Evolutionary conservation across 805 yeast genomes (phyloP).

Genomic region (Saturnispora galanensis): DNA sequence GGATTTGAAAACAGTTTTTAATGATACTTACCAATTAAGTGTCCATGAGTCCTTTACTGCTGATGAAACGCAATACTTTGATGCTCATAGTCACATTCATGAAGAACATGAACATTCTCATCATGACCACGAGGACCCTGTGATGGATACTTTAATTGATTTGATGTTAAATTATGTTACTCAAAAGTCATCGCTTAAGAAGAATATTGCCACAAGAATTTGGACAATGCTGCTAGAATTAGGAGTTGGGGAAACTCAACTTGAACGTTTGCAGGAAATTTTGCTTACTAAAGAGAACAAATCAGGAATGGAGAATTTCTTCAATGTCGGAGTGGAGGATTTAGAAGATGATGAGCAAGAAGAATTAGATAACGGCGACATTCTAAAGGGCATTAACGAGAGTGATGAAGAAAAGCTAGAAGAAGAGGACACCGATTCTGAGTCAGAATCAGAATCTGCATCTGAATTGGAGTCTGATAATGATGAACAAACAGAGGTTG

Average conservation of each 20-base stretch:
- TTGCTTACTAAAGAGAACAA: conserved; percentile 63
- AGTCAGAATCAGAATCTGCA: conserved; percentile 7
- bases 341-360: conserved; percentile 39
- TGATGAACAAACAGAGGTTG: conserved; percentile 26
- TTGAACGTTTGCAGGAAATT: conserved; percentile 44
- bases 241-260: conserved; percentile 34
- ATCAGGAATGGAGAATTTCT: conserved; percentile 68
- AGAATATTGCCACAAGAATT: conserved; percentile 41
- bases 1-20: conserved; percentile 59
- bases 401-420: conserved; percentile 38
- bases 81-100: conserved; percentile 7
- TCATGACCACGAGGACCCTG: conserved; percentile 15
- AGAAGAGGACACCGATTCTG: conserved; percentile 25
- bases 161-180: conserved; percentile 48
- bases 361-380: conserved; percentile 25
- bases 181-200: conserved; percentile 47
- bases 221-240: conserved; percentile 40
- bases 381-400: conserved; percentile 29
- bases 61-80: conserved; percentile 8
- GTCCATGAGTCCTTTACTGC: conserved; percentile 1
- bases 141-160: conserved; percentile 33
- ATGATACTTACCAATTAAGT: conserved; percentile 22
- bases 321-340: conserved; percentile 50
- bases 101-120: conserved; percentile 16
- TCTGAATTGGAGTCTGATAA: background rate